Percentiles rank a stretch among this genome's conserved stretches.
Conservation (phyloP, 2,329 filamentous ascomycete species). For the Trichoderma citrinoviride region DNA sequence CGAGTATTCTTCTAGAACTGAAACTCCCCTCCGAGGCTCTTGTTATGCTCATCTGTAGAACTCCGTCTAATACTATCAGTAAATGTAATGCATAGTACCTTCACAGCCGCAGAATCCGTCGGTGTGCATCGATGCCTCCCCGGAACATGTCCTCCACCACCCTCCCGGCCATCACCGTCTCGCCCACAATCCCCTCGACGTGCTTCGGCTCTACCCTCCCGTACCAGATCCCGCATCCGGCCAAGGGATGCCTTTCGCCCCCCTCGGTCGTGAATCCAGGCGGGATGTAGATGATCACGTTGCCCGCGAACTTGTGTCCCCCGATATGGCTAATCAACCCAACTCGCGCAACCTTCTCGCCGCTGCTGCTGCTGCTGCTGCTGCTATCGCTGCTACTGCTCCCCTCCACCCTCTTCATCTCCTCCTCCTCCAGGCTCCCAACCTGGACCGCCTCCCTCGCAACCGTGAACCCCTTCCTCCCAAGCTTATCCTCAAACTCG, state of each 20-base stretch:
- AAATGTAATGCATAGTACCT: neutral
- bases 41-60: too few relatives aligned
- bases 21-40: too few relatives aligned
- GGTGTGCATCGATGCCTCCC: conserved; percentile 60
- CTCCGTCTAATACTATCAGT: neutral
- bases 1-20: too few relatives aligned
- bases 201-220: conserved; percentile 72
- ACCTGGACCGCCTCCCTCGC: conserved; percentile 46
- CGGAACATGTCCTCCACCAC: conserved; percentile 70
- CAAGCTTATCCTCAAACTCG: conserved; percentile 66
- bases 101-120: conserved; percentile 51
- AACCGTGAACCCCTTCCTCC: conserved; percentile 48
- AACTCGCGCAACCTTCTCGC: conserved; percentile 52
- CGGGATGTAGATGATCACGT: conserved; percentile 78
- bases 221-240: conserved; percentile 78
- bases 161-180: conserved; percentile 66
- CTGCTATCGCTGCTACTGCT: neutral
- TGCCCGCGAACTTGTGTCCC: conserved; percentile 82
- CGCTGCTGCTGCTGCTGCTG: too few relatives aligned
- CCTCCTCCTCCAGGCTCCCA: neutral
- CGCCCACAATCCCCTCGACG: conserved; percentile 70
- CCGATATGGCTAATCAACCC: conserved; percentile 76
- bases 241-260: conserved; percentile 54
- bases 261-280: conserved; percentile 44
- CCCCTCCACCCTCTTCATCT: conserved; percentile 27